These are phyloP conservation scores for Leishmania mexicana DNA, from an alignment of 208 protist genomes.

Conservation along the genomic window DNA sequence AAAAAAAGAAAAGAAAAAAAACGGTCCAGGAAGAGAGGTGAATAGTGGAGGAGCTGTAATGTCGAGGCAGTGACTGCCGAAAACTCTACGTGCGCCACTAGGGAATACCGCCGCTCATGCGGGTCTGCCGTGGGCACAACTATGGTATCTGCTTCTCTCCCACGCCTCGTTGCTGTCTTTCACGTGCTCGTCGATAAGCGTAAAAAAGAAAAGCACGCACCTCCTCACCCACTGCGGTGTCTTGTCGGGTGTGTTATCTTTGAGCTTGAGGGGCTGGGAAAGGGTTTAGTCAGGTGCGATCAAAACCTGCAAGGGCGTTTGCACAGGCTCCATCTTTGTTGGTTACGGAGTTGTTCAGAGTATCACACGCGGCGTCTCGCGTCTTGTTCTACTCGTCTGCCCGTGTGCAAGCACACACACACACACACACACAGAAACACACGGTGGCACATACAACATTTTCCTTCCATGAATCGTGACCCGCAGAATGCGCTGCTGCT, in stretches of 20 bases:
- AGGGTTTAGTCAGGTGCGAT: not conserved
- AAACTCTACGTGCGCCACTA: not conserved
- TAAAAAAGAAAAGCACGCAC: not conserved
- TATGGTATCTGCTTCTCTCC: not conserved
- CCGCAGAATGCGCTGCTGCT: conserved; percentile 27
- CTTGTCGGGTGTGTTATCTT: not conserved
- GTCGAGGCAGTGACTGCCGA: not conserved
- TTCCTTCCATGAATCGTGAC: conserved; percentile 16
- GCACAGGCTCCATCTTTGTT: not conserved
- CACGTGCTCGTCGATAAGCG: not conserved
- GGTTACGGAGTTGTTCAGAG: not conserved
- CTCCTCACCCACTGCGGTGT: not conserved
- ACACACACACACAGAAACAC: not conserved
- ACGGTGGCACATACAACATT: not conserved
- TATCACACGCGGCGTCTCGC: not conserved
- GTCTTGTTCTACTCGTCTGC: too few relatives aligned
- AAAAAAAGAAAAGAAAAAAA: not conserved
- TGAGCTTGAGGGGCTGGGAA: too few relatives aligned
- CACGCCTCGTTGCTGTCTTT: not conserved
- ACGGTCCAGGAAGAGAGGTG: not conserved
- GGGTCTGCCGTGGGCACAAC: not conserved
- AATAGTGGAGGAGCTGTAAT: not conserved
- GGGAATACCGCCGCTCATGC: not conserved
- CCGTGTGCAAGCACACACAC: not conserved
- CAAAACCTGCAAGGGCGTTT: not conserved